These are phyloP conservation scores for Lentinus tigrinus DNA, from an alignment of 768 basidiomycete genomes.

Conservation along the genomic window DNA sequence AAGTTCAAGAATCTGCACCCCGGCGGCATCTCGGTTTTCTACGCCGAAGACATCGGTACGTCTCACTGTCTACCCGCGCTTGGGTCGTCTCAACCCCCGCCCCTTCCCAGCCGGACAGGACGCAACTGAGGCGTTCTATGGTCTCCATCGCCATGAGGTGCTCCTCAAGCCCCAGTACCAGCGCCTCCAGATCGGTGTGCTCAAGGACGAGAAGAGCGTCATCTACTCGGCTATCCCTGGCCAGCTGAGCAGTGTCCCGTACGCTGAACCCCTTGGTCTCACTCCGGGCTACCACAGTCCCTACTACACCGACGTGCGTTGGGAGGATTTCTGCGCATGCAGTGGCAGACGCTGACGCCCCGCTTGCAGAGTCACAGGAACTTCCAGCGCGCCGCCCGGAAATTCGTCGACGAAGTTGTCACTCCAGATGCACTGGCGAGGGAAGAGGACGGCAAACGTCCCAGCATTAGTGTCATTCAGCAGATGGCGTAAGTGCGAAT, in stretches of 20 bases:
- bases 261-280: slow-evolving; percentile 88
- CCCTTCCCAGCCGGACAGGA: slow-evolving; percentile 69
- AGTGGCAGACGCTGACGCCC: neutral
- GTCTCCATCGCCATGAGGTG: slow-evolving; percentile 85
- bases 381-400: slow-evolving; percentile 59
- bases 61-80: neutral
- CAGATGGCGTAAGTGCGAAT: slow-evolving; percentile 64
- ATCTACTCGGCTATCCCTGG: slow-evolving; percentile 54
- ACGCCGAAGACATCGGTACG: slow-evolving; percentile 75
- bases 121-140: slow-evolving; percentile 84
- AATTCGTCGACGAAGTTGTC: slow-evolving; percentile 71
- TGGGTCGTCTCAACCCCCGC: neutral
- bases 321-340: neutral
- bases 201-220: slow-evolving; percentile 59
- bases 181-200: slow-evolving; percentile 71
- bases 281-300: slow-evolving; percentile 67
- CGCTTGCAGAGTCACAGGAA: slow-evolving; percentile 52
- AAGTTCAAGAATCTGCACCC: slow-evolving; percentile 83
- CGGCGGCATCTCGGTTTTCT: slow-evolving; percentile 76
- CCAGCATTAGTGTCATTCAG: slow-evolving; percentile 72
- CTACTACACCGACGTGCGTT: slow-evolving; percentile 69
- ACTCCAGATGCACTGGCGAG: slow-evolving; percentile 48
- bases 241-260: slow-evolving; percentile 72
- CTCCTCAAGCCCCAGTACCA: slow-evolving; percentile 71
- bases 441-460: slow-evolving; percentile 90